Evolutionary conservation across 2,329 filamentous ascomycete species (phyloP).

Genomic region (Talaromyces sp.): DNA sequence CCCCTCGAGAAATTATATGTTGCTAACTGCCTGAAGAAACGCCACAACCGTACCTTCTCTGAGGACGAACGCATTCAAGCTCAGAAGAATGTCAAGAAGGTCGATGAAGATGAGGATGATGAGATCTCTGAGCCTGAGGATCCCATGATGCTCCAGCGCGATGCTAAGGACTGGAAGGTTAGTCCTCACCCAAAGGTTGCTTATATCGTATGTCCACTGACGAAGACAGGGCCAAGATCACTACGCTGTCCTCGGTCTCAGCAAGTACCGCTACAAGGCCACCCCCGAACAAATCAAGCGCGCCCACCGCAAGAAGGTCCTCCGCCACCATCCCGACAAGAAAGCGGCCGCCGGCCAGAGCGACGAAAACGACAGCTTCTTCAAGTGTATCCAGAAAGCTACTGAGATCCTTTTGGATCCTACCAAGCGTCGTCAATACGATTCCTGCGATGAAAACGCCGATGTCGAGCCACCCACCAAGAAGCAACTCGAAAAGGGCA

Average conservation of each 20-base stretch:
- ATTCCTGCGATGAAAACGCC: conserved; percentile 91
- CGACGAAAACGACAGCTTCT: conserved; percentile 92
- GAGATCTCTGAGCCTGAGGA: conserved; percentile 95
- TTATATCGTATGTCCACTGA: conserved; percentile 17
- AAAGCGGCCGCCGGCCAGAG: conserved; percentile 83
- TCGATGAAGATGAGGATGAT: conserved; percentile 85
- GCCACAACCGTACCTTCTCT: conserved; percentile 96
- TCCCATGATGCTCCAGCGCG: conserved; percentile 82
- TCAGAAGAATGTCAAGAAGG: conserved; percentile 89
- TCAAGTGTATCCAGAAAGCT: conserved; percentile 99
- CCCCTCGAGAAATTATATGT: not conserved
- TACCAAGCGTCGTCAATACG: conserved; percentile 87
- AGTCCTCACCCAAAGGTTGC: conserved; percentile 26
- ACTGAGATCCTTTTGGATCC: conserved; percentile 92
- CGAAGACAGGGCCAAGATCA: conserved; percentile 78
- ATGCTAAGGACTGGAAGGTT: conserved; percentile 99
- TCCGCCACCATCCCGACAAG: conserved; percentile 98
- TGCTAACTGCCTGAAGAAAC: conserved; percentile 52
- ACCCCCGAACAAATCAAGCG: conserved; percentile 99
- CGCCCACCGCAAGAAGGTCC: conserved; percentile 98
- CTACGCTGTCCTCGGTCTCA: conserved; percentile 91
- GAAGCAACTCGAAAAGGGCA: conserved; percentile 80
- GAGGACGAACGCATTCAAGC: conserved; percentile 98
- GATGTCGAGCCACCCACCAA: conserved; percentile 90
- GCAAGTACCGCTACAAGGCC: conserved; percentile 87